Percentiles rank a stretch among this genome's conserved stretches.
Evolutionary conservation across 1,139 yeast genomes (phyloP).

Genomic region (Geotrichum candidum): DNA sequence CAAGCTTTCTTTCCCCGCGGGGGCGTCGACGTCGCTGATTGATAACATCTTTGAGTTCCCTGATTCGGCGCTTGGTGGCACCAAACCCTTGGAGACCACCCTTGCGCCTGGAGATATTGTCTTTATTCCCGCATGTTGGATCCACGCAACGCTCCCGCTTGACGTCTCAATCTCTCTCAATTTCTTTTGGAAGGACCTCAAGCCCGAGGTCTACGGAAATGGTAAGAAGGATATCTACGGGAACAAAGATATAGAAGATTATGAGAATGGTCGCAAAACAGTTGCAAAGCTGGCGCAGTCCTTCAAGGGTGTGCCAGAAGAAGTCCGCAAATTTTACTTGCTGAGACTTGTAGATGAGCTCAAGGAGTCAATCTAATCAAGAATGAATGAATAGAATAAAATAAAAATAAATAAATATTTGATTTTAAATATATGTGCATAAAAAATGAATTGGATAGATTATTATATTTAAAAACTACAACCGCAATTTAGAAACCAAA

Average conservation of each 20-base stretch:
- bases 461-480: not conserved
- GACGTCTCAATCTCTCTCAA: conserved; percentile 34
- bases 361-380: conserved; percentile 15
- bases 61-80: conserved; percentile 19
- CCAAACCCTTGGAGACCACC: conserved; percentile 31
- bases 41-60: conserved; percentile 31
- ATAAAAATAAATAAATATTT: not conserved
- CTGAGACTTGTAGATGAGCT: conserved; percentile 30
- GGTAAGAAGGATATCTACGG: conserved; percentile 36
- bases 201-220: conserved; percentile 26
- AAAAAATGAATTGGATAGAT: not conserved
- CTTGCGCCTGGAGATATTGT: conserved; percentile 38
- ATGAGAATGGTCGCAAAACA: conserved; percentile 31
- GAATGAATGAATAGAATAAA: not conserved
- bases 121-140: conserved; percentile 37
- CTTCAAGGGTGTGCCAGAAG: conserved; percentile 28
- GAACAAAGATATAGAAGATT: conserved; percentile 34
- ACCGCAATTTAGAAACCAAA: conserved; percentile 40
- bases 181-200: conserved; percentile 35
- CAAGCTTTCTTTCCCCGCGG: conserved; percentile 31
- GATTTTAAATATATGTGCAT: not conserved
- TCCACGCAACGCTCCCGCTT: conserved; percentile 35
- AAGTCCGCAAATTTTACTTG: conserved; percentile 29
- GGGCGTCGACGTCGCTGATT: conserved; percentile 34
- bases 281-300: conserved; percentile 24